phyloP scores from a whole-genome alignment of 257 asterid genomes.

The Primulina eburnea region DNA sequence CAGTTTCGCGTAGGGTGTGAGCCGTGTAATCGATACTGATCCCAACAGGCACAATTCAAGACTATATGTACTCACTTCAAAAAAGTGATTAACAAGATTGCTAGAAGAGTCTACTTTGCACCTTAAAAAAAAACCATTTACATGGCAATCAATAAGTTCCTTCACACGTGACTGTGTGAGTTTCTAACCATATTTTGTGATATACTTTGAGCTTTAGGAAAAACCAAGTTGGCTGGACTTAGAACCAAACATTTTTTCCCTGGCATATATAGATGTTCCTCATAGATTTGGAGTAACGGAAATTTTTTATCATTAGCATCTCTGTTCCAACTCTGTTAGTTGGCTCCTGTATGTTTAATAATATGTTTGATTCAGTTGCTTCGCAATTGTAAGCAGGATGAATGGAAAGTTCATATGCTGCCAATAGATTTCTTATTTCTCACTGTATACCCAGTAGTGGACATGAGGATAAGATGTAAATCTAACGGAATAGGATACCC shows the following conservation, averaged over 20 bases:
- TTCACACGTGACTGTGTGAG: neutral
- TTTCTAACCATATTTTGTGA: neutral
- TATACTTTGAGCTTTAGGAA: neutral
- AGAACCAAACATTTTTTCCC: neutral
- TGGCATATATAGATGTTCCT: neutral
- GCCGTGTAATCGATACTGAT: neutral
- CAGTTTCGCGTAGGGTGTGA: neutral
- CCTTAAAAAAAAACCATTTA: too few relatives aligned
- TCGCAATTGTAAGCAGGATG: conserved; percentile 54
- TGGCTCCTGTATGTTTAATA: neutral
- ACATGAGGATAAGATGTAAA: conserved; percentile 81
- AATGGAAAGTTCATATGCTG: conserved; percentile 93
- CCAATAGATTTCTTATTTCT: conserved; percentile 84
- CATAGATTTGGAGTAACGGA: neutral
- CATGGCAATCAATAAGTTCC: neutral
- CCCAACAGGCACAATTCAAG: too few relatives aligned
- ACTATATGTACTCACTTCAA: neutral
- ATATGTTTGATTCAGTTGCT: neutral
- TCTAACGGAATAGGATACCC: conserved; percentile 72
- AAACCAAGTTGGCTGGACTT: neutral
- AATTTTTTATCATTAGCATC: neutral
- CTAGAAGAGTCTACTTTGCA: neutral
- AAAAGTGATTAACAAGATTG: neutral
- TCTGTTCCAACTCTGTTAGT: neutral
- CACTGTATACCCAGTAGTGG: conserved; percentile 65